A percentile compares a stretch with the other conserved stretches of the same genome.
phyloP scores from a whole-genome alignment of 257 asterid genomes.

The Linaria vulgaris region DNA sequence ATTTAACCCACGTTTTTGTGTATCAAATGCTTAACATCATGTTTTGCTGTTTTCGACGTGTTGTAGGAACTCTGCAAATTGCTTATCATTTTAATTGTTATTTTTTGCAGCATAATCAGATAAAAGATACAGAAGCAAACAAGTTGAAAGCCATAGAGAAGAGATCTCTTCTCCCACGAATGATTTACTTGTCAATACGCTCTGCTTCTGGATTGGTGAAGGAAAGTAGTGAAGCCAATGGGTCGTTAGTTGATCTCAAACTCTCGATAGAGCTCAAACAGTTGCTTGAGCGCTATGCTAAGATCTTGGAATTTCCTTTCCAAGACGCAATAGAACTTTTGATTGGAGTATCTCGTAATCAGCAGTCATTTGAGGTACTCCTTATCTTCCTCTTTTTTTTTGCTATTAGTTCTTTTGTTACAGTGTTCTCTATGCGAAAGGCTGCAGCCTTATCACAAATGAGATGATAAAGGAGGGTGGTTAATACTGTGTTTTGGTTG shows the following conservation, averaged over 20 bases:
- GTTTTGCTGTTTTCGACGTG: not conserved
- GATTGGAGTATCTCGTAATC: conserved; percentile 61
- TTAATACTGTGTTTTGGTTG: conserved; percentile 6
- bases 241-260: conserved; percentile 56
- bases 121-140: conserved; percentile 53
- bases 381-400: not conserved
- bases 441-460: not conserved
- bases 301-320: conserved; percentile 64
- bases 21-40: not conserved
- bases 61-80: conserved; percentile 5
- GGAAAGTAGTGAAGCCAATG: conserved; percentile 73
- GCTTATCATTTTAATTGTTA: conserved; percentile 12
- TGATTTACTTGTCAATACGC: conserved; percentile 73
- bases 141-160: conserved; percentile 58
- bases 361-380: conserved; percentile 61
- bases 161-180: conserved; percentile 89
- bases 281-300: conserved; percentile 83
- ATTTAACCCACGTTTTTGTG: not conserved
- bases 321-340: conserved; percentile 78
- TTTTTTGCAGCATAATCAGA: conserved; percentile 48
- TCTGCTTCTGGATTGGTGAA: conserved; percentile 76
- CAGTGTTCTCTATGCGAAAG: conserved; percentile 11
- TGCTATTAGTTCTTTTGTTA: no score
- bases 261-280: conserved; percentile 61
- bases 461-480: not conserved